Evolutionary conservation across 208 protist species (phyloP), one percentile per base, ranked within the genome.

Genomic region (Kentomonas sorsogonicus): DNA sequence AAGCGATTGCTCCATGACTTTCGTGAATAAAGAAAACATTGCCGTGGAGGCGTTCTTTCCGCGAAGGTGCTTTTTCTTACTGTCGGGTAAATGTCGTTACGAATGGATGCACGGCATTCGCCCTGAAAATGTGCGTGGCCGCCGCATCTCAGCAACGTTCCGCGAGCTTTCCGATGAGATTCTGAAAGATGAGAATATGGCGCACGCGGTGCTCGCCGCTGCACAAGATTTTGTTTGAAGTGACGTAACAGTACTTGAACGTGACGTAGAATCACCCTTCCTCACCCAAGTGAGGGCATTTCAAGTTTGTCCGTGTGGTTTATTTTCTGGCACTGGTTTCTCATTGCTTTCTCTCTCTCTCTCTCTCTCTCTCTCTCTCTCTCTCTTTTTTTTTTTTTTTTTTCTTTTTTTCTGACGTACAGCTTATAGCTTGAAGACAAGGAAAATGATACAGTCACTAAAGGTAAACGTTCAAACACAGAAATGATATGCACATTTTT

Each of bases 71-170:
- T 79, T 84, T 45, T 96, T 90, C 59, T 18, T 96, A 20, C 72
- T 96, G 72, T 87, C 75, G 23, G 74, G 74, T 11, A 60, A 52
- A 1, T 79, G 74, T 62, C 75, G 89, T 0, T 86, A 86, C 53
- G 48, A 66, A 6, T 96, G 89, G 86, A 84, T 94, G 78, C 89
- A 96, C 55, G 89, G 82, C 22, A 94, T 96, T 50, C 72, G 83
- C 0, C 67, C 66, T 4, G 78, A 87, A 26, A 62, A 77, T 45
- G 66, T 96, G 34, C 50, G 65, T 23, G 54, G 53, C 7, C 70
- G 89, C 11, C 61, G 89, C 18, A 75, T 96, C 26, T 96, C 89
- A 16, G 72, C 94, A 4, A 96, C 86, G 20, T 69, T 92, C 22
- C 69, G 89, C 7, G 86, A 96, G 53, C 50, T 95, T 6, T 76